Evolutionary conservation across 805 yeast species (phyloP), one percentile per base, ranked within the genome.

Genomic region (Candida dendrica): DNA sequence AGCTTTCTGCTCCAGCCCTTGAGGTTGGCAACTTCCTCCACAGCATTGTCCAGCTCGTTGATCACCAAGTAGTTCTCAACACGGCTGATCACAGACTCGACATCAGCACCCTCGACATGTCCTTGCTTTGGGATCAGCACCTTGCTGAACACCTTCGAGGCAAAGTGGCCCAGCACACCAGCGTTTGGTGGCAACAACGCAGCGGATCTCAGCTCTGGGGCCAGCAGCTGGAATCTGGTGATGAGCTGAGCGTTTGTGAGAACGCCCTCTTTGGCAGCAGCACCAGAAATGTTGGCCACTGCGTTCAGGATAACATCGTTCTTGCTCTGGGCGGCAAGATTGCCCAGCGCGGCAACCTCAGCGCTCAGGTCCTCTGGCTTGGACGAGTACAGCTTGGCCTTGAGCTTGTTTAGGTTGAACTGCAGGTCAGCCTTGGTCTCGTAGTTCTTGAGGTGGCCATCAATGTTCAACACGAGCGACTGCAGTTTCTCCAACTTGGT

Each of bases 181-280:
- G 98, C 95, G 57, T 91, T 86, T 52, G 95, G 95, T 42, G 98
- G 97, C 47, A 90, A 75, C 52, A 93, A 68, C 4, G 96, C 80
- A 7, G 95, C 90, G 26, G 88, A 78, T 63, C 95, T 81, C 58
- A 93, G 77, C 65, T 91, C 95, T 14, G 95, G 93, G 18, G 75
- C 81, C 45, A 93, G 72, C 41, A 81, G 67, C 49, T 79, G 77
- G 86, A 55, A 57, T 50, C 61, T 51, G 10, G 61, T 47, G 37
- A 53, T 51, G 39, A 57, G 46, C 42, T 57, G 61, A 2, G 58
- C 43, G 38, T 50, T 56, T 1, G 61, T 54, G 48, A 90, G 69
- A 22, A 91, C 77, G 33, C 95, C 85, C 22, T 59, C 51, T 33
- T 66, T 50, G 40, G 68, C 59, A 3, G 66, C 68, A 9, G 63